Base-by-base conservation (phyloP, 257 asterid species). In the Solanum phureja region DNA sequence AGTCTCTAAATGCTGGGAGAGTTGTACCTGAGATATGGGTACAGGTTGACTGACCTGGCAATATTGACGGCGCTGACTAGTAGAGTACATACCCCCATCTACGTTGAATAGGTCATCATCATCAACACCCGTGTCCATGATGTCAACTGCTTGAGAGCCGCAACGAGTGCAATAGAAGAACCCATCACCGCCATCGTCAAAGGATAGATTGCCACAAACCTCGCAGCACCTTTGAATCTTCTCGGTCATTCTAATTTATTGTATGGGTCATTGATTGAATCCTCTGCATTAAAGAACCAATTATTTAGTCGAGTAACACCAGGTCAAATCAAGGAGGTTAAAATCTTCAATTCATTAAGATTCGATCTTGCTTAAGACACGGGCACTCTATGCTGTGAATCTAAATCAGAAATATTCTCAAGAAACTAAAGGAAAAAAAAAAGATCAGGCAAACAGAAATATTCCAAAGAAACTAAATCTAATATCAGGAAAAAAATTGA, bases 131-230 rank as follows among this genome's bases (percentile, higher is more conserved):
- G 91, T 90, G 69, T 94, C 94, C 35, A 92, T 14, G 34, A 92
- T 87, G 83, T 90, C 98, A 31, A 91, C 94, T 1, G 94, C 98
- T 89, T 90, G 95, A 29, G 95, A 88, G 88, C 88, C 87, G 87
- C 98, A 96, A 33, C 83, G 66, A 29, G 64, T 86, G 83, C 98
- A 94, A 60, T 92, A 92, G 86, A 87, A 94, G 90, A 83, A 92
- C 58, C 98, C 98, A 84, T 94, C 96, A 13, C 89, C 96, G 27
- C 91, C 90, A 14, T 88, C 87, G 58, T 24, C 81, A 64, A 94
- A 93, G 44, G 58, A 91, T 13, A 37, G 42, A 75, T 31, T 44
- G 86, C 93, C 94, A 86, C 98, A 96, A 2, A 73, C 83, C 10
- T 87, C 87, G 90, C 99, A 96, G 11, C 10, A 56, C 85, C 85